Conservation (phyloP, 2,329 filamentous ascomycete genomes). For the Pseudogymnoascus sp. region DNA sequence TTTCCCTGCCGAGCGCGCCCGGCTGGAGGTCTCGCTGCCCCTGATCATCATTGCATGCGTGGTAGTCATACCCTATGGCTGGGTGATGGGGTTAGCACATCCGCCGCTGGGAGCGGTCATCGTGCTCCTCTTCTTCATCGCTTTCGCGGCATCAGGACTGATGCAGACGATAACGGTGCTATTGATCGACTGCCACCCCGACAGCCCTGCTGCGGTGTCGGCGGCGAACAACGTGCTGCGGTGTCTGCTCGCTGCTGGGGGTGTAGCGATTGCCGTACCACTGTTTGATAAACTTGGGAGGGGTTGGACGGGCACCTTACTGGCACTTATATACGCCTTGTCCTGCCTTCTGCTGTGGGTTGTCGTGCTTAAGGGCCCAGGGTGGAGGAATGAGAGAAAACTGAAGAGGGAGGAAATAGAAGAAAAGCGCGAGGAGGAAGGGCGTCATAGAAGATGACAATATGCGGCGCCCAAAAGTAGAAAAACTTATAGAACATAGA, state of each 20-base stretch:
- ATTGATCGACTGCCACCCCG: conserved; percentile 14
- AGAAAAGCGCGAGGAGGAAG: conserved; percentile 12
- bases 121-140: conserved; percentile 17
- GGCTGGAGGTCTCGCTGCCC: conserved; percentile 14
- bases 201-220: conserved; percentile 8
- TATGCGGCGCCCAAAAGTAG: not conserved
- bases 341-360: conserved; percentile 35
- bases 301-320: conserved; percentile 50
- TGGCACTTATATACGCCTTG: conserved; percentile 38
- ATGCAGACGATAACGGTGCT: conserved; percentile 12
- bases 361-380: conserved; percentile 36
- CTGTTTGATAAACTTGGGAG: conserved; percentile 12
- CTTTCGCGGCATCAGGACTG: conserved; percentile 11
- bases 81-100: conserved; percentile 8
- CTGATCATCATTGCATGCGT: not conserved
- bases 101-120: conserved; percentile 10
- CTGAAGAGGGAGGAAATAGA: conserved; percentile 20
- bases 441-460: not conserved
- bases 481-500: not conserved
- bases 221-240: conserved; percentile 14
- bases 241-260: conserved; percentile 12
- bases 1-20: conserved; percentile 12
- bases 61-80: conserved; percentile 9
- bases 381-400: conserved; percentile 34
- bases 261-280: conserved; percentile 9